Conservation (phyloP, 2,329 filamentous ascomycete species). For the Ophiocordyceps camponoti-floridani region DNA sequence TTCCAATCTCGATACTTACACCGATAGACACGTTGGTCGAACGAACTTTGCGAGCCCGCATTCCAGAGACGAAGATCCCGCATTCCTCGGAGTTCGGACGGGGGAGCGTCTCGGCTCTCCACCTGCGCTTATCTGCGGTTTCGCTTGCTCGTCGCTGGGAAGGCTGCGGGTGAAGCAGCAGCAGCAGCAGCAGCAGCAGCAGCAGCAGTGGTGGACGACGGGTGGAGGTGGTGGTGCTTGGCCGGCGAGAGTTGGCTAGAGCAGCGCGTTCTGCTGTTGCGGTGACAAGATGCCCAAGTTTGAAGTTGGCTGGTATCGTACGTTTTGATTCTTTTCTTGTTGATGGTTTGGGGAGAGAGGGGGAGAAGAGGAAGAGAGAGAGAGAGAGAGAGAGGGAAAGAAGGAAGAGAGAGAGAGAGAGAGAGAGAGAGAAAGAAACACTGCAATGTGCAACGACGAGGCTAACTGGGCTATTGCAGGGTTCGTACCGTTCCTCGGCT, state of each 20-base stretch:
- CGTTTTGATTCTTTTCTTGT: constrained; percentile 9
- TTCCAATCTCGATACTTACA: background rate
- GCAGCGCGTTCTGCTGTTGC: constrained; percentile 3
- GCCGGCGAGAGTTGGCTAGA: constrained; percentile 9
- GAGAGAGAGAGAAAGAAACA: too few relatives aligned
- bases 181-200: background rate
- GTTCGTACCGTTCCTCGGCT: constrained; percentile 51
- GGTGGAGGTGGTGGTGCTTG: constrained; percentile 1
- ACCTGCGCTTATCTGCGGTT: too few relatives aligned
- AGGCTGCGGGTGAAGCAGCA: background rate
- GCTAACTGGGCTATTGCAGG: constrained; percentile 18
- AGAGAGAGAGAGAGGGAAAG: too few relatives aligned
- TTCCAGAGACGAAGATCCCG: background rate
- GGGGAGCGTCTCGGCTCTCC: too few relatives aligned
- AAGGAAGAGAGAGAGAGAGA: too few relatives aligned
- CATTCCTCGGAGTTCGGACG: background rate
- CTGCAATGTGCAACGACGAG: background rate
- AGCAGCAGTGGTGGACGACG: background rate
- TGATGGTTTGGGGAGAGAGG: background rate
- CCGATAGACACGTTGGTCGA: too few relatives aligned
- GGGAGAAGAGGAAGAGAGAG: too few relatives aligned
- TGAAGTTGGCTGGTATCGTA: constrained; percentile 31
- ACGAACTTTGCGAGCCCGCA: too few relatives aligned
- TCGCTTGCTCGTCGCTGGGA: too few relatives aligned
- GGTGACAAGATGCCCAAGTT: constrained; percentile 17